Conservation (phyloP, 2,329 filamentous ascomycete genomes). For the Colletotrichum sp. region DNA sequence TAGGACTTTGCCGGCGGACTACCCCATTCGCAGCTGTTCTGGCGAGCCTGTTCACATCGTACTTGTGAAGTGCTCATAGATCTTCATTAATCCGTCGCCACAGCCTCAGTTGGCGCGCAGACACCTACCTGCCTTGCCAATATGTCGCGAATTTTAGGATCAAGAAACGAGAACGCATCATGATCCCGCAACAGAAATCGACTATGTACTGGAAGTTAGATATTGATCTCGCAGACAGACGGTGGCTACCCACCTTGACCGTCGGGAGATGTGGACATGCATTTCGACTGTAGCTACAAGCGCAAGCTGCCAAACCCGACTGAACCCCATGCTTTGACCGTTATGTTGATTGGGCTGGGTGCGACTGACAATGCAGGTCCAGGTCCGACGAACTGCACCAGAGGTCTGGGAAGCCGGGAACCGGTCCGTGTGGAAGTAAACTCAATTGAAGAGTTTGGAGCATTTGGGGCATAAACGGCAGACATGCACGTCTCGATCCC, state of each 20-base stretch:
- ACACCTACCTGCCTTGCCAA: background rate
- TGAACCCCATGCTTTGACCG: conserved; percentile 6
- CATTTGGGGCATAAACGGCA: background rate
- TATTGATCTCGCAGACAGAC: background rate
- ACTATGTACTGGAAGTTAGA: background rate
- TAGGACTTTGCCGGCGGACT: background rate
- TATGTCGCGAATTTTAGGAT: background rate
- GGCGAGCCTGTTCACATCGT: background rate
- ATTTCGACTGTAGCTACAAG: background rate
- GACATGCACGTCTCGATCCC: background rate
- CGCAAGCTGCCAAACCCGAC: background rate
- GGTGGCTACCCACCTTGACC: background rate
- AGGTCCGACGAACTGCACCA: background rate
- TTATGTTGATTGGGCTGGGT: background rate
- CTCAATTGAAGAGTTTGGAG: background rate
- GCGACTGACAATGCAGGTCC: background rate
- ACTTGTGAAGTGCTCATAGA: background rate
- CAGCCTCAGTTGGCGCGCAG: background rate
- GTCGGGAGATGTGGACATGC: background rate
- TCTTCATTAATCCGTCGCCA: background rate
- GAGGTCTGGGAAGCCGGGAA: background rate
- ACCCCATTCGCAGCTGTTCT: background rate
- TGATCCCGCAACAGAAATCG: background rate
- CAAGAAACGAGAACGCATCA: background rate
- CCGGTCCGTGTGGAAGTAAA: background rate